These are phyloP conservation scores for Biscogniauxia mediterranea DNA, from an alignment of 2,329 filamentous ascomycete species.

Conservation along the genomic window DNA sequence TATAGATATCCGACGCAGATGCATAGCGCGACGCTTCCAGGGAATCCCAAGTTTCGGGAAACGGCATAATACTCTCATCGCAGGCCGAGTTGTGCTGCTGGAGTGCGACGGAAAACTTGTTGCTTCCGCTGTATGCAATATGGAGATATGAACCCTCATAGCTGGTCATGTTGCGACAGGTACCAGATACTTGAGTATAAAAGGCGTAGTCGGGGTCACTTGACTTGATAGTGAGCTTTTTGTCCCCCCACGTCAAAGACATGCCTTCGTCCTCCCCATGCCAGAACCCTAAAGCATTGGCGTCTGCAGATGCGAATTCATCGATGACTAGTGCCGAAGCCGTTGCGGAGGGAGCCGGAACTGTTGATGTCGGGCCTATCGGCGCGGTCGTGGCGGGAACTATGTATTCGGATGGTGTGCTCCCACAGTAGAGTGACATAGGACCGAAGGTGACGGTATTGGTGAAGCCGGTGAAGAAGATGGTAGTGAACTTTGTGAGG, in stretches of 20 bases:
- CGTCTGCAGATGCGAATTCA: slow-evolving; percentile 50
- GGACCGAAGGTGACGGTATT: slow-evolving; percentile 52
- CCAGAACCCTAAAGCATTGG: slow-evolving; percentile 62
- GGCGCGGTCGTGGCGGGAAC: slow-evolving; percentile 40
- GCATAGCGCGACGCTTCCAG: slow-evolving; percentile 63
- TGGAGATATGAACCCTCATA: slow-evolving; percentile 62
- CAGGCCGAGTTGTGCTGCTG: slow-evolving; percentile 67
- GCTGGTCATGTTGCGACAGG: slow-evolving; percentile 54
- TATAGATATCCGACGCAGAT: slow-evolving; percentile 57
- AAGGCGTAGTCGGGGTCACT: slow-evolving; percentile 60
- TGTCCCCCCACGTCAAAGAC: slow-evolving; percentile 48
- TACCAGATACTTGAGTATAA: slow-evolving; percentile 55
- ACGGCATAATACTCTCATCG: slow-evolving; percentile 54
- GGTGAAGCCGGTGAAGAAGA: slow-evolving; percentile 49
- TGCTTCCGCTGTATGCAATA: slow-evolving; percentile 60
- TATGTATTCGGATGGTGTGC: slow-evolving; percentile 47
- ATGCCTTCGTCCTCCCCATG: slow-evolving; percentile 64
- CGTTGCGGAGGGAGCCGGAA: slow-evolving; percentile 49
- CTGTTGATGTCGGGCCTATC: slow-evolving; percentile 45
- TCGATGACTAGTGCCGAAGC: slow-evolving; percentile 57
- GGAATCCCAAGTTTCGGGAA: slow-evolving; percentile 66
- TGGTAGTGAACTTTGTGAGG: slow-evolving; percentile 48
- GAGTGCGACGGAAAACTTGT: slow-evolving; percentile 61
- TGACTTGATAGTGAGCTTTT: slow-evolving; percentile 54
- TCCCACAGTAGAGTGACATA: slow-evolving; percentile 58